Conservation (phyloP, 306 rosid species). For the barrel medic (Medicago truncatula) region MtrunA17r5.0-ANR NC_053047.1:14599501-14600000, state of each 20-base stretch:
- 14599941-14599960: slow-evolving; percentile 55
- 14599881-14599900: slow-evolving; percentile 10
- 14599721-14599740: slow-evolving; percentile 59
- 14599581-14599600: too few species aligned
- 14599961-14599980: slow-evolving; percentile 95
- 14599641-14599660: slow-evolving; percentile 79
- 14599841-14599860: slow-evolving; percentile 96
- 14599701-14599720: not conserved
- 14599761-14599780: slow-evolving; percentile 76
- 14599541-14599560: too few species aligned
- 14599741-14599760: slow-evolving; percentile 65
- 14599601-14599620: too few species aligned
- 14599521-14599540: too few species aligned
- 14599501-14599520: too few species aligned
- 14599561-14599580: too few species aligned
- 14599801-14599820: slow-evolving; percentile 89
- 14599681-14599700: not conserved
- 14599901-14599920: slow-evolving; percentile 19
- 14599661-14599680: slow-evolving; percentile 16
- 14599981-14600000: slow-evolving; percentile 87
- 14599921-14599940: slow-evolving; percentile 1
- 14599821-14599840: slow-evolving; percentile 89
- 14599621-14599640: slow-evolving; percentile 89
- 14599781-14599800: slow-evolving; percentile 85
- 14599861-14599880: slow-evolving; percentile 8